Base-by-base conservation (phyloP, 371 early-diverging fungal species). In the Thermomucor indicae-seudaticae region DNA sequence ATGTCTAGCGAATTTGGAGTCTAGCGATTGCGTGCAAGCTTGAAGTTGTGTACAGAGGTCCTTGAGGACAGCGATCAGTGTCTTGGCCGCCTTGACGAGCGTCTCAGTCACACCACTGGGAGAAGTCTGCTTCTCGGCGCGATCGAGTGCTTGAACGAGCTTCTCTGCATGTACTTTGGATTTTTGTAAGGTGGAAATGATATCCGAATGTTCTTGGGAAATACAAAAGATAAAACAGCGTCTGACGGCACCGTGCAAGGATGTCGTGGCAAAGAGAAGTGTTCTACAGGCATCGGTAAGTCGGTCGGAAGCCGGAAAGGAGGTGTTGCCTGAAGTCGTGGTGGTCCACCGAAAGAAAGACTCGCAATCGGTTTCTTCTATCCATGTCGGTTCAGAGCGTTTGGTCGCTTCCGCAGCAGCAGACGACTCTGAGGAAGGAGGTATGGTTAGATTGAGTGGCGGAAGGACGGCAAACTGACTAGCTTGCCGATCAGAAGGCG, bases 1-100 rank as follows among this genome's bases (percentile, higher is more conserved):
- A 35, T 77, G 70, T 28, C 82, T 60, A 38, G 68, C 62, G 24
- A 64, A 52, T 24, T 75, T 72, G 0, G 65, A 53, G 38, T 82
- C 82, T 7, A 71, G 38, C 2, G 47, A 49, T 38, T 67, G 72
- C n/a, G 60, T 55, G n/a, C 63, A 38, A n/a, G 63, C 59, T 17
- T 58, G 54, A 3, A 67, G 17, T 12, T 49, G 20, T 17, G 27
- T 49, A 19, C 62, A 62, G 14, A 71, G 38, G 23, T 71, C 66
- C 46, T 65, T 68, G 1, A 68, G 17, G 11, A 49, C 30, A 0
- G 35, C 14, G 20, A 68, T 65, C 22, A 56, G 55, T 4, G 40
- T 30, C 11, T 49, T 37, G 8, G 59, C 47, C 10, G 51, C 27
- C 16, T 41, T 49, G 6, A 57, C 16, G 5, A 67, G 45, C 11